phyloP scores from a whole-genome alignment of 805 yeast species.

The Metahyphopichia silvanorum region DNA sequence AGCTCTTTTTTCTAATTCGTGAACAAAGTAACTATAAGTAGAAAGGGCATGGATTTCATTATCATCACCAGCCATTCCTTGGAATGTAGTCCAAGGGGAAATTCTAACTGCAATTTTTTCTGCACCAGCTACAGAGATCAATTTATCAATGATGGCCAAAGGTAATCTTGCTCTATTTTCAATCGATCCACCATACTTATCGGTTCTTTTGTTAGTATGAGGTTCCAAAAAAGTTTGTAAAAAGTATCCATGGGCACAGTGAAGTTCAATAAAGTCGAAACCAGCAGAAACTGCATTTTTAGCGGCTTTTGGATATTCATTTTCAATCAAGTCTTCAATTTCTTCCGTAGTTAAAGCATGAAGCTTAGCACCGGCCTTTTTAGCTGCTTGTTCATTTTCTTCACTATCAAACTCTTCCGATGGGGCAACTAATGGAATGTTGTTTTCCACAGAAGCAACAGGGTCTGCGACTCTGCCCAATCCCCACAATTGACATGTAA shows the following conservation, averaged over 20 bases:
- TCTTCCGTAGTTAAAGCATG: constrained; percentile 19
- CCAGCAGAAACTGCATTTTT: constrained; percentile 30
- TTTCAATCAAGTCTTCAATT: constrained; percentile 14
- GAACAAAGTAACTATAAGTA: constrained; percentile 21
- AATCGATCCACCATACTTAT: constrained; percentile 31
- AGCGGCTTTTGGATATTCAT: constrained; percentile 24
- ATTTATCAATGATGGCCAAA: constrained; percentile 34
- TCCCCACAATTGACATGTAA: constrained; percentile 52
- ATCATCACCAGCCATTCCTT: constrained; percentile 24
- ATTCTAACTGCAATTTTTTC: constrained; percentile 28
- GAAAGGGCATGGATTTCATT: constrained; percentile 27
- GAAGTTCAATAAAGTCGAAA: constrained; percentile 38
- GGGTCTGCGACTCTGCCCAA: constrained; percentile 43
- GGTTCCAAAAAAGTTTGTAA: constrained; percentile 35
- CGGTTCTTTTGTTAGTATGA: constrained; percentile 28
- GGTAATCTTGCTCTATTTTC: constrained; percentile 36
- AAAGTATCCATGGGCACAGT: constrained; percentile 40
- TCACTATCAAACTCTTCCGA: constrained; percentile 13
- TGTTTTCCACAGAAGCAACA: constrained; percentile 16
- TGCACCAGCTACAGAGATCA: constrained; percentile 30
- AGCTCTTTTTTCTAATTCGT: constrained; percentile 28
- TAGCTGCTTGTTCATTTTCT: constrained; percentile 10
- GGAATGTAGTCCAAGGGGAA: constrained; percentile 34
- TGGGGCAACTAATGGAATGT: constrained; percentile 14
- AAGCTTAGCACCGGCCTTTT: constrained; percentile 10